Percentiles rank a stretch among this genome's conserved stretches.
Evolutionary conservation across 805 yeast genomes (phyloP).

Genomic region (Metschnikowia arizonensis): DNA sequence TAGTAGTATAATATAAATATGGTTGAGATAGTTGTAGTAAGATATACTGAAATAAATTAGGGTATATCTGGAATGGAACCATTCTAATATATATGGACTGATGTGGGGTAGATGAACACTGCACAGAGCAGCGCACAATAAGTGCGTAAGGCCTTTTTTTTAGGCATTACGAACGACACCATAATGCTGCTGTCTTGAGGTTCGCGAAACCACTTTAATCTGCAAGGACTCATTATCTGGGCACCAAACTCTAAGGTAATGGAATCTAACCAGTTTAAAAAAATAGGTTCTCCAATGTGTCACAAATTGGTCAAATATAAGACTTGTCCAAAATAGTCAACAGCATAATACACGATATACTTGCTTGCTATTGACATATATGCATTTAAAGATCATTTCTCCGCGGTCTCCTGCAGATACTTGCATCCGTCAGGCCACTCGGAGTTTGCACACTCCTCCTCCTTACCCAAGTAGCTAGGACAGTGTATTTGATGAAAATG

Average conservation of each 20-base stretch:
- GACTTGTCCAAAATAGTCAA: no score
- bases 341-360: no score
- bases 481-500: neutral
- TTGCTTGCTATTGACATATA: neutral
- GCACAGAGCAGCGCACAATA: constrained; percentile 1
- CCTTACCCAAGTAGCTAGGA: neutral
- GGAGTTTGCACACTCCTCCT: neutral
- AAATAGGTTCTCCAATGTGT: no score
- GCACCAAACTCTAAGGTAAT: neutral
- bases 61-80: neutral
- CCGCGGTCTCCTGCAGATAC: neutral
- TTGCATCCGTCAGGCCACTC: neutral
- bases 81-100: neutral
- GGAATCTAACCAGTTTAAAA: no score
- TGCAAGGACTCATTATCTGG: neutral
- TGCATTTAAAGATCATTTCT: neutral
- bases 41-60: no score
- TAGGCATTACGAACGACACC: constrained; percentile 1
- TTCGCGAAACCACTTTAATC: neutral
- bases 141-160: no score
- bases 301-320: no score
- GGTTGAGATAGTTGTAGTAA: neutral
- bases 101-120: constrained; percentile 2
- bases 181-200: neutral
- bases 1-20: neutral